Percentiles rank a stretch among this genome's conserved stretches.
Conservation (phyloP, 2,329 filamentous ascomycete genomes). For the Colletotrichum tanaceti region DNA sequence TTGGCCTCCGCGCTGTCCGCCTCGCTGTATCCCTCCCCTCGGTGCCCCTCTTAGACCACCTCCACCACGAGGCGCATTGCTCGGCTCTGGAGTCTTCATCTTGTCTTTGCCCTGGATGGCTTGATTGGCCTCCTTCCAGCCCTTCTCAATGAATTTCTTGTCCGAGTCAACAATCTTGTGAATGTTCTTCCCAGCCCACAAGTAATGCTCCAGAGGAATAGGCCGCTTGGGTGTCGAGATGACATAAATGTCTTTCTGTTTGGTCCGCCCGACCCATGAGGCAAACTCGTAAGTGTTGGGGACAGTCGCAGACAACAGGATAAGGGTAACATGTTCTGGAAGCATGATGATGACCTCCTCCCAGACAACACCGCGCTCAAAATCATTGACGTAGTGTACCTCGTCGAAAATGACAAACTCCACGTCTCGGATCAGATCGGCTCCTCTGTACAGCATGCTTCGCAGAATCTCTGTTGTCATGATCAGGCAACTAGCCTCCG, state of each 20-base stretch:
- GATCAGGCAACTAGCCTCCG: slow-evolving; percentile 96
- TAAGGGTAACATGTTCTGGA: slow-evolving; percentile 95
- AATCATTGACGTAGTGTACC: slow-evolving; percentile 98
- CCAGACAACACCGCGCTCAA: slow-evolving; percentile 97
- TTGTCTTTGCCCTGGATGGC: slow-evolving; percentile 86
- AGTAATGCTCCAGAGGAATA: slow-evolving; percentile 92
- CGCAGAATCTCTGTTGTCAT: slow-evolving; percentile 99
- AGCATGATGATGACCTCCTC: slow-evolving; percentile 99
- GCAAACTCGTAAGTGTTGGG: slow-evolving; percentile 98
- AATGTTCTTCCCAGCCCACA: slow-evolving; percentile 94
- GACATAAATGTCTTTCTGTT: slow-evolving; percentile 99
- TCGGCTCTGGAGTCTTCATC: slow-evolving; percentile 60
- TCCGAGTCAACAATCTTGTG: slow-evolving; percentile 94
- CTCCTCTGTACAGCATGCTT: slow-evolving; percentile 97
- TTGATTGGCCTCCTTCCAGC: slow-evolving; percentile 94
- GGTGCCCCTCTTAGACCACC: slow-evolving; percentile 52
- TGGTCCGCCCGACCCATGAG: slow-evolving; percentile 97
- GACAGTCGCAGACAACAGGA: slow-evolving; percentile 93
- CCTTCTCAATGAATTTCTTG: slow-evolving; percentile 90
- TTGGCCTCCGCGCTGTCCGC: slow-evolving; percentile 61
- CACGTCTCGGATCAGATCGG: slow-evolving; percentile 94
- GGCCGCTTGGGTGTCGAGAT: slow-evolving; percentile 97
- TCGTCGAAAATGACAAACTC: slow-evolving; percentile 99
- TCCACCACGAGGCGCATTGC: slow-evolving; percentile 50
- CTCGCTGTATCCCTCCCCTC: slow-evolving; percentile 51